Evolutionary conservation across 768 basidiomycete genomes (phyloP).

Genomic region (Phaffia tasmanica): DNA sequence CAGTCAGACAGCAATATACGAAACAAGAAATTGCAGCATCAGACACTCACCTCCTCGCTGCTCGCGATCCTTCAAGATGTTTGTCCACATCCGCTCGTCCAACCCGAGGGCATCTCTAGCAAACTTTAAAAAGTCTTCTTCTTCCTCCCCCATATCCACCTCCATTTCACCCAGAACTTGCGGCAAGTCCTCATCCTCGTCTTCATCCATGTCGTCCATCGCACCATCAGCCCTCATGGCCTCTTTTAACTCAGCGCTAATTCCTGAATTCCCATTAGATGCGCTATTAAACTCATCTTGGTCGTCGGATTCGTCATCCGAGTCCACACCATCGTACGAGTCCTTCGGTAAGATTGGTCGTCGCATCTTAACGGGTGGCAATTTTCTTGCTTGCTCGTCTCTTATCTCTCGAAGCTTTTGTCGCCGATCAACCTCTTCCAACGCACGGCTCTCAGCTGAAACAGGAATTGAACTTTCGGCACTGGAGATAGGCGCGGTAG

Average conservation of each 20-base stretch:
- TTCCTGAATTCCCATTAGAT: conserved; percentile 17
- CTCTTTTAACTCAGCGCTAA: conserved; percentile 29
- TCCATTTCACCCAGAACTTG: conserved; percentile 65
- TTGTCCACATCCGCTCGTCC: conserved; percentile 71
- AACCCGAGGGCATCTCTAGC: conserved; percentile 85
- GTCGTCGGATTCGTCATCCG: conserved; percentile 64
- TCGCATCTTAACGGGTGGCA: conserved; percentile 48
- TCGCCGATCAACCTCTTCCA: conserved; percentile 21
- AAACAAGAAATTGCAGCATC: neutral
- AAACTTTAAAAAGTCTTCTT: conserved; percentile 91
- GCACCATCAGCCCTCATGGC: conserved; percentile 44
- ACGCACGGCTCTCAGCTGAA: neutral
- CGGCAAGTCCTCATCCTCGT: conserved; percentile 53
- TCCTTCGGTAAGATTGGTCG: conserved; percentile 70
- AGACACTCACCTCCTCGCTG: conserved; percentile 62
- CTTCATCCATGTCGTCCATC: conserved; percentile 44
- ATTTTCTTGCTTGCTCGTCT: conserved; percentile 25
- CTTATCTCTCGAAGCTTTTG: conserved; percentile 16
- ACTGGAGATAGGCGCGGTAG: neutral
- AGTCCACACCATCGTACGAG: conserved; percentile 80
- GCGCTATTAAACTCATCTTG: conserved; percentile 27
- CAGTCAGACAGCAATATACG: neutral
- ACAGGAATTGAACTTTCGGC: conserved; percentile 2
- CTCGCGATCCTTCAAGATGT: conserved; percentile 69
- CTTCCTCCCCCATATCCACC: conserved; percentile 82